Conservation (phyloP, 139 green algal species). For the Auxenochlorella pyrenoidosa region DNA sequence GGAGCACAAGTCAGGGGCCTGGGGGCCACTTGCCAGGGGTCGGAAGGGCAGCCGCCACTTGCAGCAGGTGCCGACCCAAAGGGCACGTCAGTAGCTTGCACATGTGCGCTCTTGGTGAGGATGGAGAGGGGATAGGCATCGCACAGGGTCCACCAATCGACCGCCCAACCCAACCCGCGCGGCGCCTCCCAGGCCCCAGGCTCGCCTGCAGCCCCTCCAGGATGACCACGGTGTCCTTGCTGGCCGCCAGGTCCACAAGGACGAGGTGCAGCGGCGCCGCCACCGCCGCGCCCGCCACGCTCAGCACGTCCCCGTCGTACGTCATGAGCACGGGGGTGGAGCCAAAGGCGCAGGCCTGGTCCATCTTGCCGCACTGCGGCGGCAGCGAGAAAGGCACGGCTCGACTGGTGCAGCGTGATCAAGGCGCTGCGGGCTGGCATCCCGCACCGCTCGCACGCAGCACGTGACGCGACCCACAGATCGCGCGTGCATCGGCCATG, state of each 20-base stretch:
- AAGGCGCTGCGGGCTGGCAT: background rate
- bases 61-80: no score
- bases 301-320: constrained; percentile 68
- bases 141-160: no score
- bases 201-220: constrained; percentile 65
- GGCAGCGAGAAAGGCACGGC: no score
- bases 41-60: no score
- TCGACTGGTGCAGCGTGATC: background rate
- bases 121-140: no score
- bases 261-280: constrained; percentile 51
- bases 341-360: constrained; percentile 79
- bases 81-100: no score
- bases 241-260: constrained; percentile 53
- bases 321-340: constrained; percentile 65
- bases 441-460: no score
- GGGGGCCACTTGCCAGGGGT: no score
- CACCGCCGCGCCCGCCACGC: constrained; percentile 41
- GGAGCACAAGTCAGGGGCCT: background rate
- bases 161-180: no score
- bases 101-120: no score
- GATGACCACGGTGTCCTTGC: constrained; percentile 80
- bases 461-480: no score
- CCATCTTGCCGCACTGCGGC: constrained; percentile 66
- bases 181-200: no score
- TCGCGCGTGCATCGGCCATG: background rate